Base-by-base conservation (phyloP, 352 stramenopile species). In the Globisporangium radiosum region DNA sequence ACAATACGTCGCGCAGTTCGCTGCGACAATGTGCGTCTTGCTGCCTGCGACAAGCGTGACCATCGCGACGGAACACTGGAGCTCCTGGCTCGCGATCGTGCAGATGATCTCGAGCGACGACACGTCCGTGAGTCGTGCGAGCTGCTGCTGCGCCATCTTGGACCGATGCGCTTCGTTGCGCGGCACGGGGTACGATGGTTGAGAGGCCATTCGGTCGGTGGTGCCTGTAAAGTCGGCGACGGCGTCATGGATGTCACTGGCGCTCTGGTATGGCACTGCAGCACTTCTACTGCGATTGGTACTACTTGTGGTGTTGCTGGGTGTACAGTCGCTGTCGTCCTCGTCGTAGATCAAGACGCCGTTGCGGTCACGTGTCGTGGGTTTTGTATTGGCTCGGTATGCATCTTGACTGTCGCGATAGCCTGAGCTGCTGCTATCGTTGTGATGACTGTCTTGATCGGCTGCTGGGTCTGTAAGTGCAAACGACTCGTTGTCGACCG, bases 41-140 rank as follows among this genome's bases (percentile, higher is more conserved):
- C 62, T 39, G 25, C 38, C 47, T 25, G 56, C 52, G 52, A 68
- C 55, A 17, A 69, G 13, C 13, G 63, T 66, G 54, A 69, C 33
- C 49, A 69, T 63, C 11, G 54, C 63, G 19, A 66, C 50, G 17
- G 55, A 43, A 5, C 63, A 69, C 5, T 19, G 5, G 7, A 69
- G 55, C 52, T 60, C 57, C 7, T 45, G 42, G 53, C 54, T 57
- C 43, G 61, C 61, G 38, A 69, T 59, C 37, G 55, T 33, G 51
- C 63, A 69, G 45, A 69, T 69, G 52, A 69, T 56, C 50, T 69
- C 58, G 43, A 69, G 63, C 52, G 62, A 51, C 58, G 61, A 57
- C 15, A 65, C 56, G 48, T 64, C 54, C 19, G 61, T 50, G 14
- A 37, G 15, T 33, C 38, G 45, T 4, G 47, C 25, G 60, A 65